phyloP scores from a whole-genome alignment of 352 stramenopile genomes.

The Phytophthora europaea region DNA sequence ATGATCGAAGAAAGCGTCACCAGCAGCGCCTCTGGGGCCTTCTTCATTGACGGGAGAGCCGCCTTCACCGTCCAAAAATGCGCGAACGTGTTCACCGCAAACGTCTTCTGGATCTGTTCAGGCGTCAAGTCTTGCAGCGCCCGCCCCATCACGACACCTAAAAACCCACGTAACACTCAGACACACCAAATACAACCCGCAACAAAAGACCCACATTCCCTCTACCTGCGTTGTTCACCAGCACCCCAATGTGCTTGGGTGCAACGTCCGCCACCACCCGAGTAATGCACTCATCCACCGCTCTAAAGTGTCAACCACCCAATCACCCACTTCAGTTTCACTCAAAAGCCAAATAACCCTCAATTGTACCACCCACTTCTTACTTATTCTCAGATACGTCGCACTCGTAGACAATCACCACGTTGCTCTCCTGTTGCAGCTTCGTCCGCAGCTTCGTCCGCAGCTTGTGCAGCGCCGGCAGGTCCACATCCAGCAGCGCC shows the following conservation, averaged over 20 bases:
- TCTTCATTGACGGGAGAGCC: conserved; percentile 74
- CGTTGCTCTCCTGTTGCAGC: not conserved
- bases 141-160: conserved; percentile 58
- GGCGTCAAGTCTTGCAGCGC: conserved; percentile 51
- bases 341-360: not conserved
- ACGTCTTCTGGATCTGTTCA: conserved; percentile 59
- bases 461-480: conserved; percentile 41
- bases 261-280: conserved; percentile 40
- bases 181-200: not conserved
- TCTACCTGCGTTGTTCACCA: conserved; percentile 72
- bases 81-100: conserved; percentile 71
- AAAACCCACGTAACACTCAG: not conserved
- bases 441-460: conserved; percentile 35
- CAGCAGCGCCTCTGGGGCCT: conserved; percentile 54
- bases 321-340: not conserved
- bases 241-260: conserved; percentile 56
- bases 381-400: conserved; percentile 74
- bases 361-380: conserved; percentile 6
- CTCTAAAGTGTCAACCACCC: conserved; percentile 25
- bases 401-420: conserved; percentile 61
- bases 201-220: not conserved
- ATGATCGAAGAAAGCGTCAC: conserved; percentile 87
- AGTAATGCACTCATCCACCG: conserved; percentile 43
- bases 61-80: conserved; percentile 82
- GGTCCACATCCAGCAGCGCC: conserved; percentile 74